These are phyloP conservation scores for Gracilariopsis chorda DNA, from an alignment of 23 red algal species.

Conservation along the genomic window DNA sequence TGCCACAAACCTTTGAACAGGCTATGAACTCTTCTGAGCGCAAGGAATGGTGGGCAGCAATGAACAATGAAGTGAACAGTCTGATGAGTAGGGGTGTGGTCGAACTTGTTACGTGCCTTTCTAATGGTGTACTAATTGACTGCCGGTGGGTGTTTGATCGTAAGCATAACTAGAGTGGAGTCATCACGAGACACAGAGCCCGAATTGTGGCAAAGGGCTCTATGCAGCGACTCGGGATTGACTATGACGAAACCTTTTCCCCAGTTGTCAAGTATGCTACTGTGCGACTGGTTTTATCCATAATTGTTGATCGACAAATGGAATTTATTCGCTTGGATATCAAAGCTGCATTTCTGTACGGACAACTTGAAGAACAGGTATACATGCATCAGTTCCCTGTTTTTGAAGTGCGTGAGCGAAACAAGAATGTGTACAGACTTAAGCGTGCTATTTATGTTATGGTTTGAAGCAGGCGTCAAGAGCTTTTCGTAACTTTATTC, in stretches of 20 bases:
- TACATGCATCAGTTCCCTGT: constrained; percentile 12
- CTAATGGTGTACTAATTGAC: not conserved
- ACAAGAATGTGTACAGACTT: not conserved
- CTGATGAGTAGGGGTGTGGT: not conserved
- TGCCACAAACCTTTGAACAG: not conserved
- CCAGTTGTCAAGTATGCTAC: constrained; percentile 30
- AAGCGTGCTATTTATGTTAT: not conserved
- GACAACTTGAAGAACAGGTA: not conserved
- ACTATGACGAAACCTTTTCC: constrained; percentile 27
- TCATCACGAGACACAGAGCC: constrained; percentile 16
- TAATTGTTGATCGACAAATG: not conserved
- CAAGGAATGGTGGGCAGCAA: not conserved
- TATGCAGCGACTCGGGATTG: constrained; percentile 14
- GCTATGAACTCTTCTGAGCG: not conserved
- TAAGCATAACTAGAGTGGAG: not conserved
- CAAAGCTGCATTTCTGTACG: constrained; percentile 28
- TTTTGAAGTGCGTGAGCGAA: not conserved
- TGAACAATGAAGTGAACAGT: not conserved
- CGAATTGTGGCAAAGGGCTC: constrained; percentile 48
- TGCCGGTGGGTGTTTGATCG: constrained; percentile 17
- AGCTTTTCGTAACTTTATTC: not conserved
- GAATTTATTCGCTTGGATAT: constrained; percentile 12
- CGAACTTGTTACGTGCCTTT: not conserved
- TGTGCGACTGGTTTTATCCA: not conserved
- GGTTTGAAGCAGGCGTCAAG: constrained; percentile 42